Base-by-base conservation (phyloP, 2,329 filamentous ascomycete species). In the Thielaviopsis ethacetica region DNA sequence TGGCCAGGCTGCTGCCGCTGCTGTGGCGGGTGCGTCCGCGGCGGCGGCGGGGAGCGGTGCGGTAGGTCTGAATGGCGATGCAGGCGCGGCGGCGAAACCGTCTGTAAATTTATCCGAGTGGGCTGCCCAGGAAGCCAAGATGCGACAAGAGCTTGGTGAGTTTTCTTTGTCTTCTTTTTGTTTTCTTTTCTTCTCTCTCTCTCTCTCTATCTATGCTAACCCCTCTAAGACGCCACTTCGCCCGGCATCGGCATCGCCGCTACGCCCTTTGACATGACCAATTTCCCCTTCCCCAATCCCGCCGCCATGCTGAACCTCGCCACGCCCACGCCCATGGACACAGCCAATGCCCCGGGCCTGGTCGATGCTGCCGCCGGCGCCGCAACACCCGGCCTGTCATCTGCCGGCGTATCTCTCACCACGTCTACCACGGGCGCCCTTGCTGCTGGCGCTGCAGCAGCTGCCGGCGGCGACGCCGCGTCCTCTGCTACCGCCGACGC, bases 261-360 rank as follows among this genome's bases (percentile, higher is more conserved):
- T 3, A 84, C 80, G 1, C 81, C 81, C 0, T 84, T 83, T 65
- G 80, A 84, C 62, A 67, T 80, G 22, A 74, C 75, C 0, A 70
- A 73, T 0, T 76, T 79, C 60, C 76, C 71, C 61, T 83, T 83
- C 62, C 77, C 76, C 26, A 80, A 78, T 61, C 73, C 75, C 0
- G 63, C 70, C 2, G 76, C 75, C 2, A 34, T 34, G 30, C 30
- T 34, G 7, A 34, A 34, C 30, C 69, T 73, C 3, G 68, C 73
- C 0, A 75, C 78, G 3, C 69, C 71, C 61, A 34, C 56, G 9
- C 26, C 59, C 21, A 50, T 52, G 24, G 56, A 57, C 53, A 62
- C 52, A 52, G 26, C 54, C 12, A 55, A 26, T 24, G 27, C 49
- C 12, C 41, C 26, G 44, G 22, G 17, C 50, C 9, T 10, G 30